Evolutionary conservation across 108 stramenopile genomes (phyloP), one percentile per base, ranked within the genome.

Genomic region (Cyclostephanos invisitatus): DNA sequence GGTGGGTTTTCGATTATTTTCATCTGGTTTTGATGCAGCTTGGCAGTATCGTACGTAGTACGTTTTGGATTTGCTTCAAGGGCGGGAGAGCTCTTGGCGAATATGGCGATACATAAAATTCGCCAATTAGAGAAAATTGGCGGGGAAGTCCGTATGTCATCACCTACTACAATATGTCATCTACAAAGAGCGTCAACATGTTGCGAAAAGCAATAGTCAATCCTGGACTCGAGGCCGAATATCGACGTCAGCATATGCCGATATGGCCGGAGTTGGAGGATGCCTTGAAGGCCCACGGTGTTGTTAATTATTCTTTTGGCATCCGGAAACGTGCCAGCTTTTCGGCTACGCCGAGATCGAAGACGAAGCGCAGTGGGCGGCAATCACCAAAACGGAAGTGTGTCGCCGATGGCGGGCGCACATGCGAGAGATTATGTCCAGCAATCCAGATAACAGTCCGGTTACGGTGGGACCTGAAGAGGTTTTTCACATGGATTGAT

Each of bases 401-500:
- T 57, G 56, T 18, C 11, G 17, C 3, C 28, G 56, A 35, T 57
- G 56, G 56, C 21, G 56, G 56, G 14, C 12, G 56, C 56, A 57
- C 56, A 57, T 57, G 56, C 17, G 56, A 29, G 56, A 57, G 56
- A 12, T 57, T 14, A 57, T 57, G 56, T 14, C 28, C 2, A 57
- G 29, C 29, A 20, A 57, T 35, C 14, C 28, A 15, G 56, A 57
- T 57, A 35, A 57, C 18, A 57, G 56, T 18, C 56, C 18, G 56
- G 32, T 32, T 32, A 21, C 56, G 56, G 3, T 57, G 56, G 56
- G 14, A 35, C 32, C 14, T 3, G 29, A 15, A 15, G 56, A 57
- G 56, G 56, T 57, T n/a, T 57, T 57, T 35, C 56, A 57, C 56
- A 20, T 57, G 29, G 56, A 57, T 46, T 46, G 14, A 46, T n/a